Conservation (phyloP, 148 eudicot species). For the Rhododendron henanense region DNA sequence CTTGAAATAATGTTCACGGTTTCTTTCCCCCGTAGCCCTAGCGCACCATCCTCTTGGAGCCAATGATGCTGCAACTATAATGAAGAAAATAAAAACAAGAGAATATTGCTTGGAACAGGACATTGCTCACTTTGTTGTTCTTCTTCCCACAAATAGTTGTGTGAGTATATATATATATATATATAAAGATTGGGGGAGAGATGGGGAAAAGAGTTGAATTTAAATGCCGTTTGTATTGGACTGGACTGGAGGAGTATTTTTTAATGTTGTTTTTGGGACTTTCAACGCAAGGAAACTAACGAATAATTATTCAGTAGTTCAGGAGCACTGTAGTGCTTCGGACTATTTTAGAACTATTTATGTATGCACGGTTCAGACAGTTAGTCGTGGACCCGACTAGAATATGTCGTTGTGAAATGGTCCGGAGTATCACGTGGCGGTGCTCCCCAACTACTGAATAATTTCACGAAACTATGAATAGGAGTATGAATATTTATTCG, state of each 20-base stretch:
- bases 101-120: background rate
- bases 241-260: background rate
- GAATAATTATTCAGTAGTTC: too few species aligned
- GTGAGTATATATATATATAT: background rate
- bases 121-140: background rate
- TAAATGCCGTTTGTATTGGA: constrained; percentile 5
- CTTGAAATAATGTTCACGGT: background rate
- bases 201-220: background rate
- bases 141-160: background rate
- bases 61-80: constrained; percentile 2
- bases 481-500: background rate
- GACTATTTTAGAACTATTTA: too few species aligned
- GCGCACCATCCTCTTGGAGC: constrained; percentile 19
- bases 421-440: too few species aligned
- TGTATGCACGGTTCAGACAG: background rate
- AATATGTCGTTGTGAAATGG: too few species aligned
- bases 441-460: background rate
- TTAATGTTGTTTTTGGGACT: background rate
- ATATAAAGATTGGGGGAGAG: background rate
- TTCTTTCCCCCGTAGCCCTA: constrained; percentile 7
- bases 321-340: too few species aligned
- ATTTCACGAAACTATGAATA: background rate
- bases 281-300: background rate
- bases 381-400: background rate
- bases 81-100: constrained; percentile 6